A percentile compares a stretch with the other conserved stretches of the same genome.
Evolutionary conservation across 139 green algal genomes (phyloP).

Genomic region (Chlorella sorokiniana): DNA sequence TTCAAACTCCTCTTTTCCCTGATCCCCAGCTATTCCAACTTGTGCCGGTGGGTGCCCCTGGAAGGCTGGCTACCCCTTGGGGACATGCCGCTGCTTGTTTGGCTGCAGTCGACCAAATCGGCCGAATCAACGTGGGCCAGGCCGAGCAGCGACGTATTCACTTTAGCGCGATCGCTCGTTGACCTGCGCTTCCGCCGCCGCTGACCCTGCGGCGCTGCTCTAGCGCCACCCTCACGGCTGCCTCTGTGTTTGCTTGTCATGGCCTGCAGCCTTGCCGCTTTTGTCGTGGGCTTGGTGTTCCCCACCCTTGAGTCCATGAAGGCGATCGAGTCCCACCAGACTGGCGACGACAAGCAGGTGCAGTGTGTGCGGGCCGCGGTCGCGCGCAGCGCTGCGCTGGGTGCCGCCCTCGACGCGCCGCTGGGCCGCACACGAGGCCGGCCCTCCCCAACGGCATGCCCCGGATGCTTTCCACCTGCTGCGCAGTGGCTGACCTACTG

Average conservation of each 20-base stretch:
- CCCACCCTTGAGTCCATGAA: conserved; percentile 38
- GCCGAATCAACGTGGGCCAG: too few relatives aligned
- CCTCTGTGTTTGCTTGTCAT: not conserved
- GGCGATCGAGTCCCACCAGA: conserved; percentile 33
- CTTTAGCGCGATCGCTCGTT: too few relatives aligned
- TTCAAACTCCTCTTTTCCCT: conserved; percentile 8
- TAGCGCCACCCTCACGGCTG: not conserved
- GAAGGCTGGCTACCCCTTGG: not conserved
- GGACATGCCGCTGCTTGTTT: not conserved
- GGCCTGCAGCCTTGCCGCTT: conserved; percentile 21
- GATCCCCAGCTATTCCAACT: conserved; percentile 6
- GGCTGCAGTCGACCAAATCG: too few relatives aligned
- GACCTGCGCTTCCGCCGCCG: not conserved
- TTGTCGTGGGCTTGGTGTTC: conserved; percentile 40
- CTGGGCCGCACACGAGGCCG: not conserved
- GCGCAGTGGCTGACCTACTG: conserved; percentile 51
- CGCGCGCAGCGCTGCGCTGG: not conserved
- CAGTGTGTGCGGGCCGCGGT: not conserved
- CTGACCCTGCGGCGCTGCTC: not conserved
- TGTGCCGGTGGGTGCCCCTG: not conserved
- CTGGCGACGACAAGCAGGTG: conserved; percentile 43
- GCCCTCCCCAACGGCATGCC: too few relatives aligned
- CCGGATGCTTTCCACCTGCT: not conserved
- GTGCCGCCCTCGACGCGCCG: not conserved
- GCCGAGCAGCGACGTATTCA: too few relatives aligned